Evolutionary conservation across 2,329 filamentous ascomycete species (phyloP).

Genomic region (Stachybotrys elegans): DNA sequence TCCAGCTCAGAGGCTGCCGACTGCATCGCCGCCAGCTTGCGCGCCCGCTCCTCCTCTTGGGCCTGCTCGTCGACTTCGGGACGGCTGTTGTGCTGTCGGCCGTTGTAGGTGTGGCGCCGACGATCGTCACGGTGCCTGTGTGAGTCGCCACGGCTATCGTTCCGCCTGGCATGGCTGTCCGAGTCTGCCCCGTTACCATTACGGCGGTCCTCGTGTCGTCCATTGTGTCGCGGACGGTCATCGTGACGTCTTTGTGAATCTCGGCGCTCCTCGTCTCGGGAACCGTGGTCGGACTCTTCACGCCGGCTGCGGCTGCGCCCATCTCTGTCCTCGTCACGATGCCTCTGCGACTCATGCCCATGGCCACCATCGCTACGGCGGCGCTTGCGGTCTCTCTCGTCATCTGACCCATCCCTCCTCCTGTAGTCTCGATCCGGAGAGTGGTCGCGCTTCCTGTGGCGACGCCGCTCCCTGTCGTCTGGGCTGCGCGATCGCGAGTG

Average conservation of each 20-base stretch:
- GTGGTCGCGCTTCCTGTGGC: slow-evolving; percentile 11
- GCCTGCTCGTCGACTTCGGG: slow-evolving; percentile 18
- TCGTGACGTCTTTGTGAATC: slow-evolving; percentile 5
- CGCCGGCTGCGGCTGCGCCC: slow-evolving; percentile 14
- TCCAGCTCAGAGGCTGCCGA: slow-evolving; percentile 66
- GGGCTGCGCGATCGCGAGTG: slow-evolving; percentile 41
- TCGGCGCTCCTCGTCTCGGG: too few relatives aligned
- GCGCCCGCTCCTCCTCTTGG: slow-evolving; percentile 54
- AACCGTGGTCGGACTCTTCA: too few relatives aligned
- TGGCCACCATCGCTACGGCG: slow-evolving; percentile 13
- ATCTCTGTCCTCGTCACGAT: slow-evolving; percentile 21
- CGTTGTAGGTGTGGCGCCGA: slow-evolving; percentile 14
- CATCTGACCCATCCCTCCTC: slow-evolving; percentile 13
- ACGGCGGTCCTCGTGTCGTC: background rate
- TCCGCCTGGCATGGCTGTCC: too few relatives aligned
- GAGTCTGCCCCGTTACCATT: slow-evolving; percentile 16
- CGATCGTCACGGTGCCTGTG: background rate
- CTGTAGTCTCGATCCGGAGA: slow-evolving; percentile 14
- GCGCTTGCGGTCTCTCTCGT: slow-evolving; percentile 11
- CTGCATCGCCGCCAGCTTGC: slow-evolving; percentile 70
- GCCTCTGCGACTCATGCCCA: slow-evolving; percentile 9
- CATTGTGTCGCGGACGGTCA: slow-evolving; percentile 11
- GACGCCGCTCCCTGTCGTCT: slow-evolving; percentile 17
- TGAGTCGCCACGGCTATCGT: too few relatives aligned
- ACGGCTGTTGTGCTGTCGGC: slow-evolving; percentile 11